phyloP scores from a whole-genome alignment of 768 basidiomycete genomes.

The Coprinellus micaceus region DNA sequence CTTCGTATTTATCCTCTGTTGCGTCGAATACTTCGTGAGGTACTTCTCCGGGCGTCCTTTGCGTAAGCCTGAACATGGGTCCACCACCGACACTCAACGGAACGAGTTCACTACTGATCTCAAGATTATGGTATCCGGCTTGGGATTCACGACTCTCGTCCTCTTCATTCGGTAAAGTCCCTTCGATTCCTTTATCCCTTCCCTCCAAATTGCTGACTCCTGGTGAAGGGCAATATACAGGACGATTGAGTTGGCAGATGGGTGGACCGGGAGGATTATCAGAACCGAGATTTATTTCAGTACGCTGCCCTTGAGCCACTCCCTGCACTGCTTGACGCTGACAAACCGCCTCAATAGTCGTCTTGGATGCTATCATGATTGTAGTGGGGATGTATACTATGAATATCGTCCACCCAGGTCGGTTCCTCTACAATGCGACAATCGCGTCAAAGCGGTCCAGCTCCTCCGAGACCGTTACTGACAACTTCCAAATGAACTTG shows the following conservation, averaged over 20 bases:
- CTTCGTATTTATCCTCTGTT: slow-evolving; percentile 36
- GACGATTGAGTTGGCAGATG: slow-evolving; percentile 46
- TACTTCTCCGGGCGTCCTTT: slow-evolving; percentile 33
- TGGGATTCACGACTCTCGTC: slow-evolving; percentile 37
- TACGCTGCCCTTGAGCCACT: slow-evolving; percentile 13
- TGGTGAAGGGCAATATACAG: slow-evolving; percentile 45
- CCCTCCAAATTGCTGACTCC: neutral
- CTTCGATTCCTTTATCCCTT: neutral
- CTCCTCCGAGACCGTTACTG: too few species aligned
- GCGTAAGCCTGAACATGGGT: neutral
- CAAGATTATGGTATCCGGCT: slow-evolving; percentile 28
- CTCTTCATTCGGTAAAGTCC: slow-evolving; percentile 43
- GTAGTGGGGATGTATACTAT: slow-evolving; percentile 45
- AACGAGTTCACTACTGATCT: slow-evolving; percentile 3
- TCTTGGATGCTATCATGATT: slow-evolving; percentile 51
- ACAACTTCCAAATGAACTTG: too few species aligned
- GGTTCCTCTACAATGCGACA: slow-evolving; percentile 27
- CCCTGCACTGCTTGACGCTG: neutral
- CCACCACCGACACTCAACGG: neutral
- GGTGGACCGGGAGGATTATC: slow-evolving; percentile 52
- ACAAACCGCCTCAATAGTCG: slow-evolving; percentile 27
- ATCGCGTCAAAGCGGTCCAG: neutral
- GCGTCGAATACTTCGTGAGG: slow-evolving; percentile 41
- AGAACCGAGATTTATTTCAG: slow-evolving; percentile 40
- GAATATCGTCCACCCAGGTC: slow-evolving; percentile 45